A percentile compares a stretch with the other conserved stretches of the same genome.
These are phyloP conservation scores for Trametes sp. DNA, from an alignment of 1,284 basidiomycete species.

Conservation along the genomic window DNA sequence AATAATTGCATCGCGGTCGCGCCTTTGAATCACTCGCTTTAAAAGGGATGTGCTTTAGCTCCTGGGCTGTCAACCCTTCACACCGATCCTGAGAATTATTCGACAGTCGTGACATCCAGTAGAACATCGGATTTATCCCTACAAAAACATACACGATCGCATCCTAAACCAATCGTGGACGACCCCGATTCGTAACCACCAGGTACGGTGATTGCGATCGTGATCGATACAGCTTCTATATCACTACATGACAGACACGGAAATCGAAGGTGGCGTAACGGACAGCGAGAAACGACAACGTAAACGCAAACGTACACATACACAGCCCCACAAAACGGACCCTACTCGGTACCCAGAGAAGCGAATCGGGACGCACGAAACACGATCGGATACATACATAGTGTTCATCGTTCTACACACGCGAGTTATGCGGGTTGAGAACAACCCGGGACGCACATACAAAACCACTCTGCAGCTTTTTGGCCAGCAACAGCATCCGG, in stretches of 20 bases:
- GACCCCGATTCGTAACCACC: background rate
- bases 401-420: background rate
- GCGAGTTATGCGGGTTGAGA: background rate
- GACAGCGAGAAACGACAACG: background rate
- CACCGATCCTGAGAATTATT: too few relatives aligned
- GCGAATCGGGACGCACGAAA: background rate
- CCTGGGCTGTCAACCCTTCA: too few relatives aligned
- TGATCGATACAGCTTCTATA: conserved; percentile 3
- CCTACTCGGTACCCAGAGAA: background rate
- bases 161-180: background rate
- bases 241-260: background rate
- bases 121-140: background rate
- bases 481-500: conserved; percentile 32
- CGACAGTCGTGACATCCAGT: background rate
- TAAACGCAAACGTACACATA: conserved; percentile 18
- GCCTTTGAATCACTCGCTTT: too few relatives aligned
- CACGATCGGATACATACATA: background rate
- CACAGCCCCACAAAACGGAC: conserved; percentile 5
- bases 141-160: background rate
- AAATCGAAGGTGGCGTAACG: background rate
- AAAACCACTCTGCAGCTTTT: conserved; percentile 33
- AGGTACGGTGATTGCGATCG: background rate
- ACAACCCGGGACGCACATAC: background rate
- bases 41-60: too few relatives aligned
- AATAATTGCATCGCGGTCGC: too few relatives aligned